Evolutionary conservation across 192 early-diverging fungal genomes (phyloP).

Genomic region (Blastocladiella britannica): DNA sequence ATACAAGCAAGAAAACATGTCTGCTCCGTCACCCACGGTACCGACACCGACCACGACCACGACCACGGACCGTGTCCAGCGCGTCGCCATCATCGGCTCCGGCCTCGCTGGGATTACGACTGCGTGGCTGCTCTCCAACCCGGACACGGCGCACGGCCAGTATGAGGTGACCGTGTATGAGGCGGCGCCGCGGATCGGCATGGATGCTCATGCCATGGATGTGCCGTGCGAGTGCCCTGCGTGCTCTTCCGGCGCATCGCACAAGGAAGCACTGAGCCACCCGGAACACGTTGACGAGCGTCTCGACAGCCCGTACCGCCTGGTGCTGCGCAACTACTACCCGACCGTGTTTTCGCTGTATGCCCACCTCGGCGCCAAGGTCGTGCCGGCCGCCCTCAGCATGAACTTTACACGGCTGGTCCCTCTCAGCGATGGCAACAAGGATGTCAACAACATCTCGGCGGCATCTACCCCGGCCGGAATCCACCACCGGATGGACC

Average conservation of each 20-base stretch:
- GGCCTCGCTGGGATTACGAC: neutral
- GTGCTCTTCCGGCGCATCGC: neutral
- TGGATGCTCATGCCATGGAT: neutral
- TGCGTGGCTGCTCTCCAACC: neutral
- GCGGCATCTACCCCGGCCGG: too few species aligned
- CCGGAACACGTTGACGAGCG: neutral
- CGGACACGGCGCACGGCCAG: neutral
- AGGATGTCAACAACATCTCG: too few species aligned
- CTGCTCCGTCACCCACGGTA: too few species aligned
- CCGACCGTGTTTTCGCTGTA: neutral
- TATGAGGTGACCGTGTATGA: neutral
- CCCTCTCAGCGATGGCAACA: too few species aligned
- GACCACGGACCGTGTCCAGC: neutral
- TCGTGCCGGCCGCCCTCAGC: too few species aligned
- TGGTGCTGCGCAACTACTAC: neutral
- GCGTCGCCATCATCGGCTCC: neutral
- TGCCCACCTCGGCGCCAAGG: too few species aligned
- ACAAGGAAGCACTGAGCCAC: neutral
- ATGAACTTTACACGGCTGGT: too few species aligned
- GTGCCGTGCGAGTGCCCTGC: neutral
- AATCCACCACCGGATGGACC: too few species aligned
- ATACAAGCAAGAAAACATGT: too few species aligned
- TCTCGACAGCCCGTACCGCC: neutral
- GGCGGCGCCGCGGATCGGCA: neutral
- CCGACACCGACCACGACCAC: neutral